A percentile compares a stretch with the other conserved stretches of the same genome.
Evolutionary conservation across 2,329 filamentous ascomycete species (phyloP).

Genomic region (Neophaeococcomyces mojaviensis): DNA sequence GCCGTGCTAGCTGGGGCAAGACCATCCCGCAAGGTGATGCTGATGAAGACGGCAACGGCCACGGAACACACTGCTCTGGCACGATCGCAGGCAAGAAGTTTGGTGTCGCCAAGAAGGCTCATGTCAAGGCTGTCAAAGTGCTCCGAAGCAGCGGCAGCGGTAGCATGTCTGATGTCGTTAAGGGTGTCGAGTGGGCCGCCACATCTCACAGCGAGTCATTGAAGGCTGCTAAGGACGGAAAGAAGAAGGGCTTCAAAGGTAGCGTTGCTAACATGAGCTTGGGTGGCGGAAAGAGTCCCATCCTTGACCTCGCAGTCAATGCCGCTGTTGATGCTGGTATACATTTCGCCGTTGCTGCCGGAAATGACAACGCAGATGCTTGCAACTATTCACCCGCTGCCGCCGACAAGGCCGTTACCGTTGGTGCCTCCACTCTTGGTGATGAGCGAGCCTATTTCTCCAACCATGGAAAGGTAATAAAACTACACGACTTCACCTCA

Average conservation of each 20-base stretch:
- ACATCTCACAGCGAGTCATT: slow-evolving; percentile 68
- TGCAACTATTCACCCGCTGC: slow-evolving; percentile 99
- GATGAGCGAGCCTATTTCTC: slow-evolving; percentile 99
- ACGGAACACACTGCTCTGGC: slow-evolving; percentile 98
- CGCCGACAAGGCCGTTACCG: slow-evolving; percentile 83
- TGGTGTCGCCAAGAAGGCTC: slow-evolving; percentile 98
- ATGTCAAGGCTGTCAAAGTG: slow-evolving; percentile 95
- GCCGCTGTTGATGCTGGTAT: slow-evolving; percentile 85
- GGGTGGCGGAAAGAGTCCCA: slow-evolving; percentile 89
- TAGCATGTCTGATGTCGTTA: slow-evolving; percentile 97
- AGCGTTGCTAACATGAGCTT: slow-evolving; percentile 99
- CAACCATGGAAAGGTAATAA: slow-evolving; percentile 81
- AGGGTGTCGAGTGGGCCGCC: slow-evolving; percentile 93
- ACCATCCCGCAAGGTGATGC: slow-evolving; percentile 76
- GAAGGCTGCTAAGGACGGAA: slow-evolving; percentile 72
- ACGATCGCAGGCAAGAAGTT: slow-evolving; percentile 98
- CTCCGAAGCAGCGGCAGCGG: slow-evolving; percentile 94
- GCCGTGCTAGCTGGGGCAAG: slow-evolving; percentile 92
- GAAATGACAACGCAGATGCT: slow-evolving; percentile 97
- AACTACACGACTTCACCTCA: too few species aligned
- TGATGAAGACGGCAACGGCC: slow-evolving; percentile 91
- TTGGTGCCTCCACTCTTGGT: slow-evolving; percentile 85
- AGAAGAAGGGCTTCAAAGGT: slow-evolving; percentile 96
- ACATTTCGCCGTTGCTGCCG: slow-evolving; percentile 96
- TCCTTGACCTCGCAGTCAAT: slow-evolving; percentile 87